Evolutionary conservation across 208 protist species (phyloP).

Genomic region (Acanthamoeba royreba): DNA sequence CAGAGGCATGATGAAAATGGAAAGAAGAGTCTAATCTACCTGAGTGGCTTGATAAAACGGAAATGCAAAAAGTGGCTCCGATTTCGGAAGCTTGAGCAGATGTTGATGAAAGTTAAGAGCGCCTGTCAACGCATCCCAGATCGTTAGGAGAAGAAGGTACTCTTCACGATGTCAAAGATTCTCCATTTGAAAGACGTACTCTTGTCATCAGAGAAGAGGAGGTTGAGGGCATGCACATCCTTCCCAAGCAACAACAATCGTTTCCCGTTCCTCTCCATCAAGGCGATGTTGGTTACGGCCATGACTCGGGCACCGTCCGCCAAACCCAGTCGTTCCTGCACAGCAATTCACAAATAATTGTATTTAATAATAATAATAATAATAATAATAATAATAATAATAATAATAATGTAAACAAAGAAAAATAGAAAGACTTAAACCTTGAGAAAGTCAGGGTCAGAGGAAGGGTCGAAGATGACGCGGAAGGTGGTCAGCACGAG

Average conservation of each 20-base stretch:
- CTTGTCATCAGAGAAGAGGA: background rate
- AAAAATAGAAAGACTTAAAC: background rate
- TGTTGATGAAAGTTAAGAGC: background rate
- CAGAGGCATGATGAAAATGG: background rate
- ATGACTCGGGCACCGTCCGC: background rate
- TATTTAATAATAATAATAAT: background rate
- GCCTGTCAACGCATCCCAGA: background rate
- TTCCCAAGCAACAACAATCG: background rate
- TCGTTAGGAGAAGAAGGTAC: background rate
- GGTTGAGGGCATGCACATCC: background rate
- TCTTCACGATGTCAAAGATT: background rate
- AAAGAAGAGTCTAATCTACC: background rate
- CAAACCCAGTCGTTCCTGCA: background rate
- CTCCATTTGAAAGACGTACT: background rate
- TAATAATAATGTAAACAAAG: background rate
- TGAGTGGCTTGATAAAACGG: background rate
- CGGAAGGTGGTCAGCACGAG: background rate
- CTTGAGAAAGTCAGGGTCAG: background rate
- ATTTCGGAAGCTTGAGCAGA: background rate
- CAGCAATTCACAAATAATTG: background rate
- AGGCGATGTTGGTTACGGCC: background rate
- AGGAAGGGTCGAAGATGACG: background rate
- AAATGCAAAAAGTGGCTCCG: background rate
- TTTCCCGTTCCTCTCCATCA: background rate
- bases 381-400: background rate